These are phyloP conservation scores for Immersiella caudata DNA, from an alignment of 495 filamentous ascomycete species.

Conservation along the genomic window DNA sequence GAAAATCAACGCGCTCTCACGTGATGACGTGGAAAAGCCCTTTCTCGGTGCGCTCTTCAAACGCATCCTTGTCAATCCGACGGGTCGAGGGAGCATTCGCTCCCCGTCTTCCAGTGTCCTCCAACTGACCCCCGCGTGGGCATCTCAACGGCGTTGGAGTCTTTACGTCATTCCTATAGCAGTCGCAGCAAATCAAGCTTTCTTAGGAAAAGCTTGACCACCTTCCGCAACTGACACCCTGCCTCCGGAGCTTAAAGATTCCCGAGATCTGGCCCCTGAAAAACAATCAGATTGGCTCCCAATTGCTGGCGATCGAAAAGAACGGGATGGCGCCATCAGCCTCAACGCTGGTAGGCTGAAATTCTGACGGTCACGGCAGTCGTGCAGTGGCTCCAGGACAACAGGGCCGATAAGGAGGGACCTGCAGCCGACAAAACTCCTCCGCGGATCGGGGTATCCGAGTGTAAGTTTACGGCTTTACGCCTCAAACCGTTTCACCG, in stretches of 20 bases:
- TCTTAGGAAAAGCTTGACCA: background rate
- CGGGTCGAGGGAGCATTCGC: background rate
- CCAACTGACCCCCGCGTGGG: background rate
- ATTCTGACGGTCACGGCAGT: background rate
- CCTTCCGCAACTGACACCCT: background rate
- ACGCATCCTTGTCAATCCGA: background rate
- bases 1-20: background rate
- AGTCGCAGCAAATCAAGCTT: background rate
- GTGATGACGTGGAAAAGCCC: background rate
- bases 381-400: background rate
- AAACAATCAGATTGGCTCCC: background rate
- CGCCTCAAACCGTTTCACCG: background rate
- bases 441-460: background rate
- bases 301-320: background rate
- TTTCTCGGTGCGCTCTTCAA: no score
- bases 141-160: background rate
- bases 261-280: background rate
- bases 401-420: background rate
- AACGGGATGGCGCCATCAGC: conserved; percentile 2
- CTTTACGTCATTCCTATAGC: background rate
- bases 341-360: background rate
- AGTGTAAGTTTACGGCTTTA: background rate
- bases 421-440: background rate
- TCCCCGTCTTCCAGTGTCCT: background rate
- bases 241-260: background rate